Evolutionary conservation across 139 green algal species (phyloP).

Genomic region (Chlamydomonas schloesseri): DNA sequence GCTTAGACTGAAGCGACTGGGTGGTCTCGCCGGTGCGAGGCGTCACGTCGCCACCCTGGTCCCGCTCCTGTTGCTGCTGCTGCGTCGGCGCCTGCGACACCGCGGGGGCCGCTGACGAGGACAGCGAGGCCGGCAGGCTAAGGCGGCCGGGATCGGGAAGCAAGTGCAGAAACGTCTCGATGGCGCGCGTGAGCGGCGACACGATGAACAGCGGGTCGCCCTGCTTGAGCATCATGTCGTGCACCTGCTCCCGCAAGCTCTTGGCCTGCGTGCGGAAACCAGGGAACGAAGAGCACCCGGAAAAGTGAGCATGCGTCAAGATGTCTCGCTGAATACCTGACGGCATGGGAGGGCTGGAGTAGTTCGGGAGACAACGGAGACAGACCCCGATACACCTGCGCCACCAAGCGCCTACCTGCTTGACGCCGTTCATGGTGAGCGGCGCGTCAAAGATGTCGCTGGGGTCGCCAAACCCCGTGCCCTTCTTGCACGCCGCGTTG

Average conservation of each 20-base stretch:
- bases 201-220: conserved; percentile 53
- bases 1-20: neutral
- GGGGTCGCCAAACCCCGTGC: conserved; percentile 32
- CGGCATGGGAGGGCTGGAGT: no score
- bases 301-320: no score
- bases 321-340: no score
- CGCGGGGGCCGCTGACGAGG: no score
- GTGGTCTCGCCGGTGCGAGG: neutral
- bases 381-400: no score
- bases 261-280: conserved; percentile 24
- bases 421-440: conserved; percentile 30
- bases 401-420: conserved; percentile 19
- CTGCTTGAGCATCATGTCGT: conserved; percentile 39
- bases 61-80: neutral
- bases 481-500: conserved; percentile 34
- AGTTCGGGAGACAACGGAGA: no score
- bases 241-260: conserved; percentile 17
- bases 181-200: conserved; percentile 48
- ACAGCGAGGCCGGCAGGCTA: neutral
- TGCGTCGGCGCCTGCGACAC: neutral
- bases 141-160: conserved; percentile 40
- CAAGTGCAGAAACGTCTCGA: conserved; percentile 51
- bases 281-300: neutral
- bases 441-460: conserved; percentile 50
- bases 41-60: neutral